Conservation (phyloP, 177 flowering plant genomes). For the Tripterygium wilfordii region DNA sequence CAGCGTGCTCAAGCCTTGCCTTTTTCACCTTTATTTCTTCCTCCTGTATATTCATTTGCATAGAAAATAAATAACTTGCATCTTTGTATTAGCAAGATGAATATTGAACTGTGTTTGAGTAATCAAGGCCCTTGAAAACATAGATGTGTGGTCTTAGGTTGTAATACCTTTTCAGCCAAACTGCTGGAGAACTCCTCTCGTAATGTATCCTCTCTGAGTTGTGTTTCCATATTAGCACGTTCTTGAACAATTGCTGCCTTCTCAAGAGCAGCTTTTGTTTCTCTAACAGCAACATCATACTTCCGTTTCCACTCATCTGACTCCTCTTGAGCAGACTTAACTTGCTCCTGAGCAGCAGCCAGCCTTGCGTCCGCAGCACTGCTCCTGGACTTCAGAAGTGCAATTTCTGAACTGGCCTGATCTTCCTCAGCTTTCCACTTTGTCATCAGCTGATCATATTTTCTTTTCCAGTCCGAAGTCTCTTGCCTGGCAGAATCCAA, state of each 20-base stretch:
- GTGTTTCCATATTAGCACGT: conserved; percentile 58
- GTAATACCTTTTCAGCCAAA: conserved; percentile 85
- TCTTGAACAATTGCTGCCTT: conserved; percentile 90
- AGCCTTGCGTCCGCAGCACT: conserved; percentile 90
- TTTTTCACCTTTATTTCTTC: conserved; percentile 68
- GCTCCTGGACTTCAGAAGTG: conserved; percentile 58
- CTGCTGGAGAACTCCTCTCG: conserved; percentile 58
- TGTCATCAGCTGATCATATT: conserved; percentile 57
- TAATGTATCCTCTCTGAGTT: conserved; percentile 72
- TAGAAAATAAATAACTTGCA: not conserved
- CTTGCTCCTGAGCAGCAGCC: conserved; percentile 87
- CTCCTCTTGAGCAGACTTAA: conserved; percentile 84
- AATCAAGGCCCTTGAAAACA: too few relatives aligned
- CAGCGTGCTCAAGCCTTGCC: conserved; percentile 67
- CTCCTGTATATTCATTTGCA: conserved; percentile 45
- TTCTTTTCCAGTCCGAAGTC: conserved; percentile 79
- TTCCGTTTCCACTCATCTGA: conserved; percentile 92
- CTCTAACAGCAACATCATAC: conserved; percentile 75
- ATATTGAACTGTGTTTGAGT: too few relatives aligned
- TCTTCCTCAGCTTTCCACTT: conserved; percentile 72
- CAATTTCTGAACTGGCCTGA: conserved; percentile 59
- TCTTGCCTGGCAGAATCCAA: conserved; percentile 60
- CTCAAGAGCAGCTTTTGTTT: conserved; percentile 85
- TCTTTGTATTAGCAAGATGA: too few relatives aligned
- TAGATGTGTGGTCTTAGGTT: too few relatives aligned